phyloP scores from a whole-genome alignment of 148 eudicot genomes.

The Salicornia ramosissima region DNA sequence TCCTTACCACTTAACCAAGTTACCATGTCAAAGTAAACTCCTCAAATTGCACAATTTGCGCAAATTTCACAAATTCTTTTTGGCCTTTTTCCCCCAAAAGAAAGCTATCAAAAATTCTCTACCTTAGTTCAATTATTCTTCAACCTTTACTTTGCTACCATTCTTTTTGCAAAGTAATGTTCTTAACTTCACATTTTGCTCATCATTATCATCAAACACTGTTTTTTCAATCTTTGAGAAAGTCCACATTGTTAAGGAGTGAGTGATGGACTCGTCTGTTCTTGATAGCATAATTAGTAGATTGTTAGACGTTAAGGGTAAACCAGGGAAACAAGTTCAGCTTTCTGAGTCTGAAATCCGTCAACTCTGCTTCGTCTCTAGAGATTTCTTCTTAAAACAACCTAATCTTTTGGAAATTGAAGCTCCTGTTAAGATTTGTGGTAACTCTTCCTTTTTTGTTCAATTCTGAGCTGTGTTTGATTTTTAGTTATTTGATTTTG shows the following conservation, averaged over 20 bases:
- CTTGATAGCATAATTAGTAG: conserved; percentile 51
- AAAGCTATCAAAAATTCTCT: too few relatives aligned
- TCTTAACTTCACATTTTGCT: not conserved
- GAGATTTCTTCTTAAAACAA: conserved; percentile 49
- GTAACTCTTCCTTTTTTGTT: conserved; percentile 27
- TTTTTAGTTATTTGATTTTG: too few relatives aligned
- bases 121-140: too few relatives aligned
- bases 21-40: too few relatives aligned
- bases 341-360: conserved; percentile 69
- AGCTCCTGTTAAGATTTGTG: conserved; percentile 79
- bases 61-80: too few relatives aligned
- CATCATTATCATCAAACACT: not conserved
- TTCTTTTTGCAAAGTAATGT: not conserved
- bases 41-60: too few relatives aligned
- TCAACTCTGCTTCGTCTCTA: conserved; percentile 52
- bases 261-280: conserved; percentile 43
- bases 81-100: too few relatives aligned
- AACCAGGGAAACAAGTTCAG: conserved; percentile 62
- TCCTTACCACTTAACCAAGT: too few relatives aligned
- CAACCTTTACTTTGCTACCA: not conserved
- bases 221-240: not conserved
- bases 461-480: not conserved
- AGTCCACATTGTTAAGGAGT: too few relatives aligned
- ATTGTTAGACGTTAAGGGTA: conserved; percentile 57
- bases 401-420: conserved; percentile 69